Base-by-base conservation (phyloP, 2,329 filamentous ascomycete genomes). In the Diaporthe ampelina region DNA sequence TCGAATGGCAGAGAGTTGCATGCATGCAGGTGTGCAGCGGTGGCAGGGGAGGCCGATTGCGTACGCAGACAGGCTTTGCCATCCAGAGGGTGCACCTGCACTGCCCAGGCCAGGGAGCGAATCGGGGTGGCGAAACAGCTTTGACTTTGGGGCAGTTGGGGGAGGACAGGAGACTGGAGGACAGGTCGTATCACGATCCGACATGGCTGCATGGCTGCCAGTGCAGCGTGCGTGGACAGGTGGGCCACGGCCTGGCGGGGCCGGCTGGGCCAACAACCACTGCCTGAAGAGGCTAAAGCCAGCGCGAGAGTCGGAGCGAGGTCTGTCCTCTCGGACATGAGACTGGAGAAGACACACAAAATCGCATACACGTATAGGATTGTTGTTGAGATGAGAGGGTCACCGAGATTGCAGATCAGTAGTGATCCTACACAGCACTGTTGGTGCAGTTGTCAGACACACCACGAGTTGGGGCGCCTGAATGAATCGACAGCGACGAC, bases 151-250 rank as follows among this genome's bases (percentile, higher is more conserved):
- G n/a, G 40, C 40, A 43, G 13, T 43, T 43, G 40, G 40, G 40
- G 40, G 15, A 43, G 40, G 40, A 43, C 40, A 43, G 40, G 40
- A 43, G 10, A 37, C 10, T 10, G 29, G 61, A 15, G n/a, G 63
- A 32, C 61, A 52, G 61, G 61, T 24, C 61, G 61, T 67, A 67
- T 67, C 61, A 52, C 63, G 63, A 67, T 67, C 63, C 63, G 63
- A 54, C 57, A 63, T 71, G 65, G 52, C 50, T 70, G 67, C 40
- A 7, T 13, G 37, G 45, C 48, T 6, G 21, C 48, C 45, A 54
- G 32, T 65, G 59, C 63, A 29, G 48, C 29, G 63, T 68, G 63
- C 63, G 63, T 68, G 48, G 63, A 54, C 32, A 26, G 48, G 29
- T 67, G 61, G 61, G 61, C 61, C 45, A 24, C 21, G 29, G 61